Conservation (phyloP, 192 early-diverging fungal genomes). For the Backusella tarrabulga region DNA sequence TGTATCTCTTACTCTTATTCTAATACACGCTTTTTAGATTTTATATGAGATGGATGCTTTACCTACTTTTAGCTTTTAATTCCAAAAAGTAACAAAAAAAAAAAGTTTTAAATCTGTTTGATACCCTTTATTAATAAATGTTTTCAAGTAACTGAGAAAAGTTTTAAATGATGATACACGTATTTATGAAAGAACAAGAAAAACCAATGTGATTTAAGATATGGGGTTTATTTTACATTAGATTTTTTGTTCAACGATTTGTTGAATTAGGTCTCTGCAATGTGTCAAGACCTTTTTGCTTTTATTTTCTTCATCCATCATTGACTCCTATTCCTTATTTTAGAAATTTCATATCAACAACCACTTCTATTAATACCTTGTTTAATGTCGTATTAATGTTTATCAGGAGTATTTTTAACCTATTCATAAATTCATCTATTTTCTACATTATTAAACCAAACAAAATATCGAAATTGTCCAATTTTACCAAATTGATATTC, state of each 20-base stretch:
- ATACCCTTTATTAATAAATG: not conserved
- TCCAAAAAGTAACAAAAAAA: not conserved
- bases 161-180: too few species aligned
- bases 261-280: not conserved
- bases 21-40: not conserved
- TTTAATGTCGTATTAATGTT: not conserved
- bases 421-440: not conserved
- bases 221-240: too few species aligned
- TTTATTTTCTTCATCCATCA: not conserved
- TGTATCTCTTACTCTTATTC: not conserved
- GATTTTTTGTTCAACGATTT: not conserved
- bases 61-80: constrained; percentile 2
- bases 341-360: too few species aligned
- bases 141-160: too few species aligned
- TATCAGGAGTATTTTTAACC: not conserved
- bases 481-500: constrained; percentile 4
- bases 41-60: constrained; percentile 6
- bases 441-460: not conserved
- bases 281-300: not conserved
- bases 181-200: too few species aligned
- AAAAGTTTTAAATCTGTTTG: not conserved
- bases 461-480: not conserved
- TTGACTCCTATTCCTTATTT: not conserved
- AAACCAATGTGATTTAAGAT: too few species aligned
- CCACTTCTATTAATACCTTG: not conserved